Evolutionary conservation across 768 basidiomycete genomes (phyloP), one percentile per base, ranked within the genome.

Genomic region (Tulasnella calospora): DNA sequence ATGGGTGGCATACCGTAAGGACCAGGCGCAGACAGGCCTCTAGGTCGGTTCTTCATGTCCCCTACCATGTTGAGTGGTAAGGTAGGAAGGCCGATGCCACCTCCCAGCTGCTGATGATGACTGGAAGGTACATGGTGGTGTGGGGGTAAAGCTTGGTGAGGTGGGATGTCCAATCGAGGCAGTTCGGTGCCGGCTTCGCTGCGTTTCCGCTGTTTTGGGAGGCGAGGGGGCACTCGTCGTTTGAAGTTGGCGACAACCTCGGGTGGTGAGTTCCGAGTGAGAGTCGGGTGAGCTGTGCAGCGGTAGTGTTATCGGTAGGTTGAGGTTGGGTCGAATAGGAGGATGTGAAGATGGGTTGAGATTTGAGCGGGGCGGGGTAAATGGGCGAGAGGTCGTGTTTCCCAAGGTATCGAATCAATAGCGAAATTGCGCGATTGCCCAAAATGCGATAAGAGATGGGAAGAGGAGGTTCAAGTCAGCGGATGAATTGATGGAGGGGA

Each of bases 231-330:
- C 6, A 98, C 95, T 81, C 95, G 93, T 79, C 95, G 93, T 85
- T 97, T 97, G 87, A 96, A 97, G 84, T 94, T 94, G 77, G 95
- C 92, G 74, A 97, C 93, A 75, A 96, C 92, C 80, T 94, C 95
- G 77, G 93, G 89, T 2, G 94, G 91, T 0, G 95, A 98, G 84
- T 94, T 92, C 77, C 95, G 91, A 85, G 94, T 94, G 82, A 98
- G 90, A 47, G 93, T 95, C 9, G 94, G 94, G 81, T 98, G 95
- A 7, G 95, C 95, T 95, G 83, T 80, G 75, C 19, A 74, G 69
- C 5, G 30, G n/a, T 67, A n/a, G n/a, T 30, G 61, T 67, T 67
- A 67, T 67, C 61, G 61, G 61, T 33, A 33, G n/a, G n/a, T 51
- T 51, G 51, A 67, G 61, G 6, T 67, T 33, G 55, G 23, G 15